These are phyloP conservation scores for sorghum (Sorghum bicolor) DNA, from an alignment of 176 grass and related monocot species.

Conservation along the genomic window Sorghum_bicolor_NCBIv3 NC_012879.2:665501-666000, in stretches of 20 bases:
- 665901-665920: background rate
- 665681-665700: background rate
- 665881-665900: background rate
- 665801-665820: background rate
- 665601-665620: conserved; percentile 74
- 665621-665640: background rate
- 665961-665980: background rate
- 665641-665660: background rate
- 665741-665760: background rate
- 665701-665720: background rate
- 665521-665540: conserved; percentile 87
- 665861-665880: background rate
- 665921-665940: background rate
- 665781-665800: background rate
- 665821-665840: background rate
- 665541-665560: conserved; percentile 96
- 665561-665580: conserved; percentile 79
- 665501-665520: conserved; percentile 74
- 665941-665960: background rate
- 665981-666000: background rate
- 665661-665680: background rate
- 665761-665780: background rate
- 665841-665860: conserved; percentile 5
- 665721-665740: background rate
- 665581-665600: conserved; percentile 81